Conservation (phyloP, 169 alveolate species). For the Plasmodium vinckei region DNA sequence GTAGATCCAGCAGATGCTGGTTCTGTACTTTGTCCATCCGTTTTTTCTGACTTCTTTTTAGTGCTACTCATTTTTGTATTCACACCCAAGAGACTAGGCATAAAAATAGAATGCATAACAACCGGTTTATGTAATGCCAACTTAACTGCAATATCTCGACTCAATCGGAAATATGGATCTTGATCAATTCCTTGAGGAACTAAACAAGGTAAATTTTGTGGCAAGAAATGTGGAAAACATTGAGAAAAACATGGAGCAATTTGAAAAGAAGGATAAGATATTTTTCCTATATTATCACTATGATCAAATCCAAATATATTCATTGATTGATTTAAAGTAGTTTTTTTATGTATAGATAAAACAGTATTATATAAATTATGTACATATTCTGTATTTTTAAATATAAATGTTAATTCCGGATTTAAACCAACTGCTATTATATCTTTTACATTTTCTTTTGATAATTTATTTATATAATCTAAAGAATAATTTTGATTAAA, state of each 20-base stretch:
- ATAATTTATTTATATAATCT: conserved; percentile 90
- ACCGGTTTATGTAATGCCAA: conserved; percentile 95
- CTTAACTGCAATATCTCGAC: conserved; percentile 97
- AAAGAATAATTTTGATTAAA: conserved; percentile 94
- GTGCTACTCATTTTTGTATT: conserved; percentile 94
- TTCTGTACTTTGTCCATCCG: conserved; percentile 78
- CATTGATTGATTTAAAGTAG: conserved; percentile 95
- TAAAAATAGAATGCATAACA: conserved; percentile 94
- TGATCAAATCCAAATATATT: conserved; percentile 95
- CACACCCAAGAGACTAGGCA: conserved; percentile 98
- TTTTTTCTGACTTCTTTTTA: conserved; percentile 66
- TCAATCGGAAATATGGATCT: conserved; percentile 99
- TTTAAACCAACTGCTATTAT: conserved; percentile 99
- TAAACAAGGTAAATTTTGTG: conserved; percentile 92
- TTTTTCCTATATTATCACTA: conserved; percentile 95
- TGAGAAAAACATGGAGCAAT: conserved; percentile 97
- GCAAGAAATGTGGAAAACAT: conserved; percentile 94
- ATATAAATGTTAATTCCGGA: conserved; percentile 97
- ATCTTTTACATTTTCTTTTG: conserved; percentile 98
- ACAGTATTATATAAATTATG: conserved; percentile 92
- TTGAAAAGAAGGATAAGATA: conserved; percentile 97
- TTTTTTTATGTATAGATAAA: conserved; percentile 94
- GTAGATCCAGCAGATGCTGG: conserved; percentile 90
- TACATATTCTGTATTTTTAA: conserved; percentile 92
- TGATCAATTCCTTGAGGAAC: conserved; percentile 99